These are phyloP conservation scores for Thyridium curvatum DNA, from an alignment of 2,329 filamentous ascomycete species.

Conservation along the genomic window DNA sequence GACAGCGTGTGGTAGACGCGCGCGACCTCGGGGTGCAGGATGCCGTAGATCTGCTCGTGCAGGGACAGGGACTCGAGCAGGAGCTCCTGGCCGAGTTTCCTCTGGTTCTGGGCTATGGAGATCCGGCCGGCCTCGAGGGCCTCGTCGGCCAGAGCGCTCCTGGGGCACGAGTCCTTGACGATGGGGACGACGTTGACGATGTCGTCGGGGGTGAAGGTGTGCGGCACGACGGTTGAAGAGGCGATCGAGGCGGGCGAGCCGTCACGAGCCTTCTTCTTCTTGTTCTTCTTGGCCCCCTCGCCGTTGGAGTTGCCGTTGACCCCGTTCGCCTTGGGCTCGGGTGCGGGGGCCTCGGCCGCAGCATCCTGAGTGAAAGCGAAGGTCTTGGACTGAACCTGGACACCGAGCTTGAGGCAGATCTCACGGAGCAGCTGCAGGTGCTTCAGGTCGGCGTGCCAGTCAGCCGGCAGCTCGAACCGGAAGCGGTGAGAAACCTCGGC, in stretches of 20 bases:
- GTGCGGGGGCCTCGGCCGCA: constrained; percentile 27
- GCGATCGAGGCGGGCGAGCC: constrained; percentile 41
- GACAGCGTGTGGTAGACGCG: constrained; percentile 92
- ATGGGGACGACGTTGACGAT: constrained; percentile 90
- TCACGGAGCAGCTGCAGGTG: constrained; percentile 84
- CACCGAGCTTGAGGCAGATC: constrained; percentile 78
- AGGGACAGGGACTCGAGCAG: constrained; percentile 92
- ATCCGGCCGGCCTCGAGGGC: constrained; percentile 93
- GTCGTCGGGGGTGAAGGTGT: constrained; percentile 77
- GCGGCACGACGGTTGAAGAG: constrained; percentile 31
- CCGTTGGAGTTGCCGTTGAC: constrained; percentile 27
- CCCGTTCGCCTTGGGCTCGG: constrained; percentile 15
- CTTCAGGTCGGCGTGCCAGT: constrained; percentile 63
- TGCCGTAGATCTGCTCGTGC: constrained; percentile 98
- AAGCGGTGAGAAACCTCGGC: constrained; percentile 68
- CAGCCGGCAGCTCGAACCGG: constrained; percentile 63
- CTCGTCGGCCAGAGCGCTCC: constrained; percentile 88
- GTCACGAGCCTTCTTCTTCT: constrained; percentile 53
- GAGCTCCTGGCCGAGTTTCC: constrained; percentile 91
- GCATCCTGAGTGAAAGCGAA: constrained; percentile 55
- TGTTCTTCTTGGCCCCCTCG: constrained; percentile 52
- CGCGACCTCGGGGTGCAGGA: constrained; percentile 92
- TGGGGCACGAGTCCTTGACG: constrained; percentile 88
- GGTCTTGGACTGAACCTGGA: constrained; percentile 77
- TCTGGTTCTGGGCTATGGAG: constrained; percentile 91